Base-by-base conservation (phyloP, 352 stramenopile species). In the Phytophthora cryptogea region DNA sequence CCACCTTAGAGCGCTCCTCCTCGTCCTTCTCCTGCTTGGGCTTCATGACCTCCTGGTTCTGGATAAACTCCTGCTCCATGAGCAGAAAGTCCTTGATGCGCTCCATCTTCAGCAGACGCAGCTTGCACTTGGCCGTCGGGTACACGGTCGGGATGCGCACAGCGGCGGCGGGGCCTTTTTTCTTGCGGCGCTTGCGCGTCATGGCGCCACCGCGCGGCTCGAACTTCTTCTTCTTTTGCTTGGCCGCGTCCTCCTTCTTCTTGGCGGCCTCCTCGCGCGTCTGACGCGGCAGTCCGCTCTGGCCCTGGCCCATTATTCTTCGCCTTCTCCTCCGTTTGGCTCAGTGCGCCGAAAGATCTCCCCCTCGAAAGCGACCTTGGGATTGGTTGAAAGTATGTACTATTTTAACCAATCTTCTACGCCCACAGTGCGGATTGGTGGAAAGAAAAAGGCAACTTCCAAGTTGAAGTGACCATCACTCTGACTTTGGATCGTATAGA, bases 61-160 rank as follows among this genome's bases (percentile, higher is more conserved):
- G 94, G 78, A 99, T 99, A 59, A 99, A 99, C 74, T 99, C 98
- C 70, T 99, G 92, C 75, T 99, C 98, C 87, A 99, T 98, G 27
- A 99, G 81, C 64, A 99, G 68, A 70, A 99, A 99, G 78, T 99
- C 98, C 78, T 99, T 99, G 65, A 99, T 98, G 44, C 98, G 94
- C 68, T 99, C 97, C 71, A 99, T 82, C 79, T 99, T 99, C 57
- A 99, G 88, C 73, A 99, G 72, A 8, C 98, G 92, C 33, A 99
- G 84, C 78, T 99, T 99, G 84, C 98, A 99, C 71, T 99, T 99
- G 7, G 95, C 94, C 27, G 92, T 99, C 20, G 98, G 98, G 48
- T 97, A 97, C 47, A 99, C 95, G 64, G 78, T 71, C 46, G 92
- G 90, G 63, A 97, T 97, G 35, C 89, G 86, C 40, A 97, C 89